These are phyloP conservation scores for Backusella tuberculispora DNA, from an alignment of 192 early-diverging fungal species.

Conservation along the genomic window DNA sequence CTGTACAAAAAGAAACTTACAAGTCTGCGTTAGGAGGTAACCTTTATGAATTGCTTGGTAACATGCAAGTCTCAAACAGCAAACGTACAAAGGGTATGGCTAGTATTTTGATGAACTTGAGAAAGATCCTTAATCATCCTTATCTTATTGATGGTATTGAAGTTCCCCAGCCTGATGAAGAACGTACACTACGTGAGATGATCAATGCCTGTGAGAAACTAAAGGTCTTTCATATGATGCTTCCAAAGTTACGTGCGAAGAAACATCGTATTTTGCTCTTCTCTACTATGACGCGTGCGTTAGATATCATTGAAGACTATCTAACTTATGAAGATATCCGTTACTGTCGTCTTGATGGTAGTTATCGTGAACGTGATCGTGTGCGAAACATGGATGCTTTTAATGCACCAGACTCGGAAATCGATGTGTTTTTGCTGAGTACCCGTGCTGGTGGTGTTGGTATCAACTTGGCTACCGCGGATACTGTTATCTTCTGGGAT, in stretches of 20 bases:
- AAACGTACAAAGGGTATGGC: neutral
- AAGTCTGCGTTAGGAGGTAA: constrained; percentile 64
- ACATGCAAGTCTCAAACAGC: neutral
- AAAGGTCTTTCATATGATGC: constrained; percentile 65
- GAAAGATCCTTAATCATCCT: constrained; percentile 75
- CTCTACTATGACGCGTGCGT: constrained; percentile 74
- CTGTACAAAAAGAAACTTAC: constrained; percentile 72
- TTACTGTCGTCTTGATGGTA: constrained; percentile 72
- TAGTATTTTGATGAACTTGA: constrained; percentile 68
- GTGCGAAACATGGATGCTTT: constrained; percentile 66
- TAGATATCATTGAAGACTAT: constrained; percentile 84
- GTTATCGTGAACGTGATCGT: constrained; percentile 50
- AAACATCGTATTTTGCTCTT: constrained; percentile 80
- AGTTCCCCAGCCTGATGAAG: constrained; percentile 31
- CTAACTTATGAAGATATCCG: constrained; percentile 54
- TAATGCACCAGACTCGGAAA: constrained; percentile 62
- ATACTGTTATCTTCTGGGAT: constrained; percentile 78
- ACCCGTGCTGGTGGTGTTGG: constrained; percentile 81
- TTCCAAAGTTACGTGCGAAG: constrained; percentile 60
- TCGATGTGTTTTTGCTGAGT: constrained; percentile 69
- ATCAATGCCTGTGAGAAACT: constrained; percentile 72
- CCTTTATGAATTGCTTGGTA: constrained; percentile 25
- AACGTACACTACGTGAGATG: constrained; percentile 53
- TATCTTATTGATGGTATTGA: constrained; percentile 66
- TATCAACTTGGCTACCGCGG: constrained; percentile 73